Base-by-base conservation (phyloP, 495 filamentous ascomycete species). In the Choiromyces venosus region DNA sequence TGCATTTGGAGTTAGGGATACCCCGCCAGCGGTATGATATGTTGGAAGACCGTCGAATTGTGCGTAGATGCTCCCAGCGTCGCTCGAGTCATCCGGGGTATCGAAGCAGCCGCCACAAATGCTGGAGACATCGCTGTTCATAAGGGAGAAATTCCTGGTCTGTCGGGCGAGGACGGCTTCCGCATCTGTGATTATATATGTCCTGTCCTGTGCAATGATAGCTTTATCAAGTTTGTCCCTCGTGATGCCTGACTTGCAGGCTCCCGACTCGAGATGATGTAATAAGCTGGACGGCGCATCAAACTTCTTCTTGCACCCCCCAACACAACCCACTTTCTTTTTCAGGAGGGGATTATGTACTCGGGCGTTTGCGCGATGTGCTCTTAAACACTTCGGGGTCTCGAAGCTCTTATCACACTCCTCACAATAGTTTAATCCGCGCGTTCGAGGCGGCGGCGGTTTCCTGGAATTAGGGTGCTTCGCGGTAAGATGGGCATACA, bases 121-220 rank as follows among this genome's bases (percentile, higher is more conserved):
- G 66, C 33, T 39, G 12, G 66, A 67, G 35, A 61, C 25, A 0
- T 33, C 52, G 52, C 52, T 61, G 3, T 6, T 61, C 10, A 29
- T 2, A 3, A 61, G 10, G 25, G 52, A 61, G 52, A 61, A 29
- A 14, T 61, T 77, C 66, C 25, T 10, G 39, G 37, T 42, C 44
- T 40, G 56, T 52, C 29, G 40, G 56, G n/a, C 69, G 25, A 61
- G 65, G 36, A 76, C 69, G 16, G 73, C 73, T 64, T 38, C 69
- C 21, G 4, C 46, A 19, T 77, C 69, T 7, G 75, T 77, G 56
- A 78, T 78, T 3, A 77, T 68, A 44, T 77, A 71, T 37, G 68
- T 74, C 33, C 64, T 68, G 35, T 73, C 76, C 66, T 70, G 67
- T 21, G 75, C 64, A 40, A 79, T 79, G 39, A 79, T 64, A n/a